Evolutionary conservation across 495 filamentous ascomycete genomes (phyloP), one percentile per base, ranked within the genome.

Genomic region (Penicillium dipodomyicola): DNA sequence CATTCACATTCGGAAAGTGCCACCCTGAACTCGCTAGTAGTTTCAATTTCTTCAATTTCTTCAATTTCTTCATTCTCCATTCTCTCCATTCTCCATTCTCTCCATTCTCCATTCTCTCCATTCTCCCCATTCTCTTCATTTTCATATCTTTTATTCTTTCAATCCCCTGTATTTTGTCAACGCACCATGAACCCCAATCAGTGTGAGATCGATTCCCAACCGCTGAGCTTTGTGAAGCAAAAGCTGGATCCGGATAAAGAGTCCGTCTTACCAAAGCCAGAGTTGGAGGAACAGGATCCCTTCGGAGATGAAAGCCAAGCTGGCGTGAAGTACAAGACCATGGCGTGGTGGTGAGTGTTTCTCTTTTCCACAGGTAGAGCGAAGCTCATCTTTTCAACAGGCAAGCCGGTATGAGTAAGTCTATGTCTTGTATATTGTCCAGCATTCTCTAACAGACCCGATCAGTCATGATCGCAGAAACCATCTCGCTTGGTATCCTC

Each of bases 401-500:
- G 69, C 69, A 73, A 59, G 65, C 69, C 8, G 67, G 72, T 17
- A 71, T 71, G 64, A 61, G 67, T 69, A 57, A 30, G 62, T 59
- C 48, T 45, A n/a, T 33, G 29, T 10, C 8, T 33, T 43, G 2
- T 39, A 46, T 23, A 61, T 29, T 10, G 35, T 17, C 10, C 12
- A 27, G 11, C 8, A n/a, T 19, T 15, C 23, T 19, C 27, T 48
- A 37, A 32, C 58, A 60, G 35, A 66, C 49, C 20, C 37, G 5
- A 4, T 57, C 63, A 70, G 64, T 87, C 49, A 78, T 87, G 63
- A 84, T 87, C 63, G 84, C 84, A 40, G 84, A 86, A 62, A 84
- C 83, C 17, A 84, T 87, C 44, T 83, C 83, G 10, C 79, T 87
- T 4, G 84, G 84, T 23, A 80, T 79, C 60, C 74, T 87, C 54